These are phyloP conservation scores for Magnaporthiopsis poae DNA, from an alignment of 2,329 filamentous ascomycete species.

Conservation along the genomic window DNA sequence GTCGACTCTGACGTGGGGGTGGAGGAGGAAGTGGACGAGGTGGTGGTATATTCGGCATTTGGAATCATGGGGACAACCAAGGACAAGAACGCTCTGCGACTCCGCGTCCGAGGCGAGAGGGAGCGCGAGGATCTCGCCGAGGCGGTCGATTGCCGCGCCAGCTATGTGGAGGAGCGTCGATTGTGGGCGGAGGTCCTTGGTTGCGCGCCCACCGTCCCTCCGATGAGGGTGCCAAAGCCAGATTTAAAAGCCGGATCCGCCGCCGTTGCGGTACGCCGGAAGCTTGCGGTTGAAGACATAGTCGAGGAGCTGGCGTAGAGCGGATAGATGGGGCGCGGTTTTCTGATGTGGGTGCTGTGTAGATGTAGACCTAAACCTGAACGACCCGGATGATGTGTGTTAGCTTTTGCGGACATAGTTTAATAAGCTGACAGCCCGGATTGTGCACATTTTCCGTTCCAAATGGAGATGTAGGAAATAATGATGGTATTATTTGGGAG, in stretches of 20 bases:
- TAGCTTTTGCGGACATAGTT: no score
- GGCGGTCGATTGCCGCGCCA: conserved; percentile 28
- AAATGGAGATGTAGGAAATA: no score
- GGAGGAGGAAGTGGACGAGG: conserved; percentile 30
- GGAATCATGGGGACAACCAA: conserved; percentile 31
- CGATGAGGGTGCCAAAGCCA: conserved; percentile 2
- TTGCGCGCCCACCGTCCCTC: conserved; percentile 20
- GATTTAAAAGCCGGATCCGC: conserved; percentile 1
- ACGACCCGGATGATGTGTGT: no score
- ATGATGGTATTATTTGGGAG: no score
- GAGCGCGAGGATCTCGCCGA: conserved; percentile 36
- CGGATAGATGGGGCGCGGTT: neutral
- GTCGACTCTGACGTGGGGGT: conserved; percentile 5
- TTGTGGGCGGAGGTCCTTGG: conserved; percentile 36
- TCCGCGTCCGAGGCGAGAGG: conserved; percentile 30
- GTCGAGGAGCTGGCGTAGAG: neutral
- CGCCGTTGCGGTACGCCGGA: conserved; percentile 1
- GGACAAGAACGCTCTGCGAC: conserved; percentile 22
- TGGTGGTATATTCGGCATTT: conserved; percentile 30
- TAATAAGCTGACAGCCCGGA: no score
- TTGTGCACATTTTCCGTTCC: no score
- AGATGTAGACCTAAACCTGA: no score
- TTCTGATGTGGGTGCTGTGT: neutral
- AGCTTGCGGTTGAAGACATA: conserved; percentile 10
- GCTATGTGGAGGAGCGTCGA: conserved; percentile 30